Evolutionary conservation across 2,329 filamentous ascomycete genomes (phyloP), one percentile per base, ranked within the genome.

Genomic region (Trichoderma pleuroti): DNA sequence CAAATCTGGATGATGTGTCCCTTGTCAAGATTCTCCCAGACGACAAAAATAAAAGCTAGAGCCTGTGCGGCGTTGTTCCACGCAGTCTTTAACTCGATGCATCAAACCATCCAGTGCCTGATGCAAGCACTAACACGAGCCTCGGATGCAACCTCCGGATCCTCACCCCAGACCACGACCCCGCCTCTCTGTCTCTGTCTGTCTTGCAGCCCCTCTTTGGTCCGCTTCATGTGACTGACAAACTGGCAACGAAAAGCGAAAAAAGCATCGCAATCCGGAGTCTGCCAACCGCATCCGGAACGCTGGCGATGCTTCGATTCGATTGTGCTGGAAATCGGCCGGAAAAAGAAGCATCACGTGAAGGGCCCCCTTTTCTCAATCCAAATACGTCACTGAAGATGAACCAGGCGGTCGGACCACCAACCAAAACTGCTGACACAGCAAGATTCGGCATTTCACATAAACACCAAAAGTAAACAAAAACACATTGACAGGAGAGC

Each of bases 81-180:
- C 14, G 26, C 52, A 56, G 24, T n/a, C 12, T 56, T 56, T 56
- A 18, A 28, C 52, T n/a, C 2, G n/a, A 42, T 42, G 39, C 39
- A 42, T 42, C 39, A 42, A 1, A 42, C 11, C 39, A 10, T 42
- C 39, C 39, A 16, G 52, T 56, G 52, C 28, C 10, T 5, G 26
- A 28, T 30, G 26, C 21, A 52, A 52, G 46, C 46, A 52, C 46
- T 36, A 26, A 39, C 34, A 26, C 66, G 61, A 69, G 36, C 66
- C 57, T n/a, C 65, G 64, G 64, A 42, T 68, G 36, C 52, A 42
- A 39, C 64, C 64, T 36, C 64, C 39, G n/a, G 16, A 60, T 12
- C 21, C 18, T n/a, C 21, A 21, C 21, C 11, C 46, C 46, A 49
- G 21, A 24, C 39, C 42, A 28, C n/a, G 42, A 28, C 21, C 14